Evolutionary conservation across 257 asterid species (phyloP).

Genomic region (Penstemon eatonii): DNA sequence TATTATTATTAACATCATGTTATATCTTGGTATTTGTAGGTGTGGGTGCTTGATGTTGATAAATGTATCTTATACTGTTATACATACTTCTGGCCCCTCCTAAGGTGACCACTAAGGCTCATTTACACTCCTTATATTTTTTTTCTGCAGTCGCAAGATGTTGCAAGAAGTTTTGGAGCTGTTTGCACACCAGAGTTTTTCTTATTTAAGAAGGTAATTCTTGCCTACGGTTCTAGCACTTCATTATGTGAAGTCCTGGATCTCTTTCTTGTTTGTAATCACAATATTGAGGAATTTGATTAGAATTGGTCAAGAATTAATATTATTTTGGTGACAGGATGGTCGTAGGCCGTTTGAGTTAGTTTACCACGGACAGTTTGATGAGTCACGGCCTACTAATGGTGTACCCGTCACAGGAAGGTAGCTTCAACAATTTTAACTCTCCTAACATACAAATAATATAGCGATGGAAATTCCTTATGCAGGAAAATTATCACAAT

Average conservation of each 20-base stretch:
- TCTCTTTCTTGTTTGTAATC: neutral
- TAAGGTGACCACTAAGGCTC: neutral
- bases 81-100: conserved; percentile 1
- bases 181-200: conserved; percentile 96
- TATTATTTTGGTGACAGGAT: conserved; percentile 47
- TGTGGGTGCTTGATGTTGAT: conserved; percentile 16
- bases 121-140: conserved; percentile 22
- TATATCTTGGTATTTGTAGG: neutral
- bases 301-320: neutral
- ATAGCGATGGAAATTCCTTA: too few species aligned
- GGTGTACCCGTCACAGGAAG: conserved; percentile 76
- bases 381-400: conserved; percentile 82
- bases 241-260: too few species aligned
- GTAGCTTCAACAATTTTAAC: conserved; percentile 35
- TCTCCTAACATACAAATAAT: neutral
- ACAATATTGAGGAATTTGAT: neutral
- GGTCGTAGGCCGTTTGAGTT: conserved; percentile 96
- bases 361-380: conserved; percentile 91
- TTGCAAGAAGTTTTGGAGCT: conserved; percentile 87
- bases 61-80: conserved; percentile 1
- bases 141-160: conserved; percentile 68
- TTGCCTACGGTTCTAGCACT: neutral
- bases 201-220: conserved; percentile 76
- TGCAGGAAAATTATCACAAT: neutral
- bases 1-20: neutral